These are phyloP conservation scores for Talaromyces verruculosus DNA, from an alignment of 2,329 filamentous ascomycete species.

Conservation along the genomic window DNA sequence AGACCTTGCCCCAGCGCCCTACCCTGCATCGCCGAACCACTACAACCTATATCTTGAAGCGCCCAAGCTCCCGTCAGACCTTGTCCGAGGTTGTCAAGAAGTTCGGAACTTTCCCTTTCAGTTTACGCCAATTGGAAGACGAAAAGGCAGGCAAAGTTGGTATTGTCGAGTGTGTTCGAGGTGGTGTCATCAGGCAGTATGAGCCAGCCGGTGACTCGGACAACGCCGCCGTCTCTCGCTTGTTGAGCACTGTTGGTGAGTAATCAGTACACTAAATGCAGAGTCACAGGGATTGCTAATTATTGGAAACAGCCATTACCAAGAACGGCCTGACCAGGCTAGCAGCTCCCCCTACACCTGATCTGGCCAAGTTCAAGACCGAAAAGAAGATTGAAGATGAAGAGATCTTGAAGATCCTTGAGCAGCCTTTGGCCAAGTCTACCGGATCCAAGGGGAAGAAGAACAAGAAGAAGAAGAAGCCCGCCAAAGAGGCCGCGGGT, in stretches of 20 bases:
- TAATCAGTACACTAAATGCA: not conserved
- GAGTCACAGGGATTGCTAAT: constrained; percentile 29
- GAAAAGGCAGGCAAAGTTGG: constrained; percentile 95
- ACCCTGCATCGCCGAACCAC: constrained; percentile 92
- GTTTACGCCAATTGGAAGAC: constrained; percentile 91
- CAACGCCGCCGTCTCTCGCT: constrained; percentile 74
- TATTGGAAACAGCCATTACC: constrained; percentile 70
- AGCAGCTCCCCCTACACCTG: constrained; percentile 70
- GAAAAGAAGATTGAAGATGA: constrained; percentile 97
- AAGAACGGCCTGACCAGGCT: constrained; percentile 95
- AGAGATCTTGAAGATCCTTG: constrained; percentile 84
- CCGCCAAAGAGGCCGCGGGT: constrained; percentile 42
- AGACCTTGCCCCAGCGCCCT: constrained; percentile 80
- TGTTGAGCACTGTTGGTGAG: constrained; percentile 91
- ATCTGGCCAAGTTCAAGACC: constrained; percentile 80
- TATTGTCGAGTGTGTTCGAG: constrained; percentile 92
- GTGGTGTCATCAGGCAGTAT: constrained; percentile 90
- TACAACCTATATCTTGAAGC: constrained; percentile 90
- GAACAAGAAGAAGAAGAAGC: constrained; percentile 83
- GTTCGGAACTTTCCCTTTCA: constrained; percentile 97
- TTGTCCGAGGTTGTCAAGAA: constrained; percentile 95
- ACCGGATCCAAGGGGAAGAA: constrained; percentile 72
- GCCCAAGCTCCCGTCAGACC: constrained; percentile 86
- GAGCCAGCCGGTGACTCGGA: constrained; percentile 96
- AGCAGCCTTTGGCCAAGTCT: constrained; percentile 68